These are phyloP conservation scores for Prunus yedoensis DNA, from an alignment of 331 rosid species.

Conservation along the genomic window DNA sequence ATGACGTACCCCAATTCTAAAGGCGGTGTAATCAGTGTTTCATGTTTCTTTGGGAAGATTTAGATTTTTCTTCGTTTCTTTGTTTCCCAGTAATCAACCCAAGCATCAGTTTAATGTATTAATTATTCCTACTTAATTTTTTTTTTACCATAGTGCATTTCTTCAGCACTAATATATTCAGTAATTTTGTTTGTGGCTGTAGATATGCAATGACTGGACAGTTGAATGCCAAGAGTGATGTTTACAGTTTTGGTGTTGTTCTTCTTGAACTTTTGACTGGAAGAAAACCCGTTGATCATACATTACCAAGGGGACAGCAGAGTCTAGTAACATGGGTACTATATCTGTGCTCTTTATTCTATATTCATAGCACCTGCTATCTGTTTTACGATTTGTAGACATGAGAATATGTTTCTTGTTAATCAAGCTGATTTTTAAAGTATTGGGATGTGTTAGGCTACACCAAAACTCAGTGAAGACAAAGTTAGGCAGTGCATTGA, in stretches of 20 bases:
- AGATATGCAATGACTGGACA: conserved; percentile 97
- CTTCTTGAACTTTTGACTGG: conserved; percentile 88
- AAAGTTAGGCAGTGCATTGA: conserved; percentile 83
- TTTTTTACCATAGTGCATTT: conserved; percentile 1
- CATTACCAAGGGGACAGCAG: conserved; percentile 89
- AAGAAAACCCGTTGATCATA: conserved; percentile 86
- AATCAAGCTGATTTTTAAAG: conserved; percentile 29
- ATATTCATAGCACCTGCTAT: neutral
- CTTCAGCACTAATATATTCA: conserved; percentile 9
- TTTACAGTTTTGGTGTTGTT: conserved; percentile 84
- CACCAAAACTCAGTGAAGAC: conserved; percentile 91
- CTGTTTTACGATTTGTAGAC: neutral
- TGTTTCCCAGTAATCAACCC: neutral
- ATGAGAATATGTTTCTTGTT: conserved; percentile 2
- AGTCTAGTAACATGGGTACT: conserved; percentile 93
- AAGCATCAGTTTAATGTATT: neutral
- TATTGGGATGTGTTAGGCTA: conserved; percentile 56
- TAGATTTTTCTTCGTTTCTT: neutral
- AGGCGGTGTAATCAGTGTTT: neutral
- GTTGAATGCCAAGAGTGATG: conserved; percentile 87
- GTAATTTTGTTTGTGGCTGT: conserved; percentile 28
- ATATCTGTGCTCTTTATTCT: conserved; percentile 4
- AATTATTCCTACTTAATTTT: neutral
- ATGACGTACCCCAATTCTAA: neutral
- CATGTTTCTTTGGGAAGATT: neutral